Base-by-base conservation (phyloP, 306 rosid species). In the Styphnolobium japonicum region DNA sequence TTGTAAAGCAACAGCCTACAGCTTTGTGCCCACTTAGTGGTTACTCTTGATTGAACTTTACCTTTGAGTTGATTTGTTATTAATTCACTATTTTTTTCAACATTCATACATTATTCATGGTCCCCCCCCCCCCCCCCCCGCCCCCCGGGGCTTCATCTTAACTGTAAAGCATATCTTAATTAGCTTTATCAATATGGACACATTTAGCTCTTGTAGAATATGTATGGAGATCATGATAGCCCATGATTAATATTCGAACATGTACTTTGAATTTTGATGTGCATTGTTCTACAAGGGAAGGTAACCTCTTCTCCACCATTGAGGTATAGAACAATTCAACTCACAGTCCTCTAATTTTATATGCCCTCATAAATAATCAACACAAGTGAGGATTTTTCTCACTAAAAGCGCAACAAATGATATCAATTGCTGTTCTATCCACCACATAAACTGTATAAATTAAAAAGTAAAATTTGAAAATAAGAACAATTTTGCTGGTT, bases 181-280 rank as follows among this genome's bases (percentile, higher is more conserved):
- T 21, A 43, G 51, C 76, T 42, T 68, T 67, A 52, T 39, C 69
- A 43, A 37, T 66, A 23, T 37, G 56, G n/a, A 78, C 76, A 42
- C 9, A 31, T 31, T 5, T 29, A 43, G 22, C 61, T 43, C n/a
- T 43, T 19, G 21, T 46, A 11, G 0, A 37, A 34, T 65, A 21
- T 39, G 8, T 52, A 39, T 66, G 9, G 2, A 14, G 4, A 37
- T 63, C 43, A 64, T 25, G 65, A 37, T 60, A 9, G 16, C 31
- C 19, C 66, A 77, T 65, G 40, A 52, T 22, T 25, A 65, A 12
- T 52, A 36, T 27, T 78, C 49, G 36, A 67, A 29, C 40, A 73
- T 4, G 10, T 8, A 55, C 22, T n/a, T 27, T 58, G 31, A 53
- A 42, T 12, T 46, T 27, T 29, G 39, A 46, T 19, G 25, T 43